These are phyloP conservation scores for Fusarium sp. DNA, from an alignment of 2,329 filamentous ascomycete genomes.

Conservation along the genomic window DNA sequence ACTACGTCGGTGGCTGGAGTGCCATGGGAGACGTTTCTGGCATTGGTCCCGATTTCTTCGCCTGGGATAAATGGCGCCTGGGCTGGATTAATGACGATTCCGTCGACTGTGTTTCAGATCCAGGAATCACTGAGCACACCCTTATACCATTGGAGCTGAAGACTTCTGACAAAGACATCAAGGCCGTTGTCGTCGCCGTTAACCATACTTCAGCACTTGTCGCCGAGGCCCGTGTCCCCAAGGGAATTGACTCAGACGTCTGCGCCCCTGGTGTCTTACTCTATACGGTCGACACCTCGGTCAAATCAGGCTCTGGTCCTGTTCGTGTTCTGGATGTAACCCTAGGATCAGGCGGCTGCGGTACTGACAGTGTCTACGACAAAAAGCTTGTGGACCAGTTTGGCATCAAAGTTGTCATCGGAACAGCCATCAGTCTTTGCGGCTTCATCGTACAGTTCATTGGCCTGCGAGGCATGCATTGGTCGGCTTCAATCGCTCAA, in stretches of 20 bases:
- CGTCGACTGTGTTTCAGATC: slow-evolving; percentile 51
- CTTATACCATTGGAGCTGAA: slow-evolving; percentile 22
- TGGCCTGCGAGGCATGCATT: no score
- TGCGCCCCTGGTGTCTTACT: slow-evolving; percentile 54
- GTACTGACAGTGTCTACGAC: slow-evolving; percentile 39
- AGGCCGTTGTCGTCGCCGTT: slow-evolving; percentile 31
- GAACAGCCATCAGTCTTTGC: no score
- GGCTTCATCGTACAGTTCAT: no score
- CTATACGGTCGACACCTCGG: slow-evolving; percentile 52
- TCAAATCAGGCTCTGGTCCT: slow-evolving; percentile 50
- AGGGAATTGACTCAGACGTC: slow-evolving; percentile 44
- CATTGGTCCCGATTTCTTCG: slow-evolving; percentile 54
- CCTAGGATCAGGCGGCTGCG: slow-evolving; percentile 47
- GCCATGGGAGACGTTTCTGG: slow-evolving; percentile 55
- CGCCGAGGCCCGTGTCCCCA: slow-evolving; percentile 50
- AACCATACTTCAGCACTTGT: slow-evolving; percentile 47
- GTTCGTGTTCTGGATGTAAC: slow-evolving; percentile 52
- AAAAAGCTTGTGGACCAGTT: neutral
- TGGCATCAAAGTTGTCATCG: no score
- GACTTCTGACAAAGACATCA: slow-evolving; percentile 1
- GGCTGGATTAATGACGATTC: slow-evolving; percentile 54
- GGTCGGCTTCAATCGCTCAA: no score
- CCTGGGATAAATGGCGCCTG: slow-evolving; percentile 57
- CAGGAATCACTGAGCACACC: slow-evolving; percentile 48
- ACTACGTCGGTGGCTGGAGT: slow-evolving; percentile 56